Percentiles rank a stretch among this genome's conserved stretches.
These are phyloP conservation scores for Coemansia sp. DNA, from an alignment of 192 early-diverging fungal species.

Conservation along the genomic window DNA sequence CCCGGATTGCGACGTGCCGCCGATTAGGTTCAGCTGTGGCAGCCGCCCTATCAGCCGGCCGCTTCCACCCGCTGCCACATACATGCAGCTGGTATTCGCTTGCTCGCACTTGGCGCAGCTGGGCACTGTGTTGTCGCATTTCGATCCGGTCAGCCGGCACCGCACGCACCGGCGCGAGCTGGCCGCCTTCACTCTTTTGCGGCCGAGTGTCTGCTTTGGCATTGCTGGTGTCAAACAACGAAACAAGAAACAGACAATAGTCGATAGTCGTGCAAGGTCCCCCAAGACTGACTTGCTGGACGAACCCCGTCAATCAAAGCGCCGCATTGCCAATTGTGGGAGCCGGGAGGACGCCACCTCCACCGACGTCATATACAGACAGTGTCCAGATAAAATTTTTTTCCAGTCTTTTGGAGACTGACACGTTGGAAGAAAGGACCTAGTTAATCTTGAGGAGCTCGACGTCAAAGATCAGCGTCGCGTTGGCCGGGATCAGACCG, in stretches of 20 bases:
- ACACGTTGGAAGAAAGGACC: neutral
- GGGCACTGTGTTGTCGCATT: conserved; percentile 4
- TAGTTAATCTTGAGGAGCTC: conserved; percentile 55
- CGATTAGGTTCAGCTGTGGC: neutral
- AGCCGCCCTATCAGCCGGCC: conserved; percentile 19
- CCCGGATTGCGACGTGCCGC: neutral
- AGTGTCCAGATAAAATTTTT: too few relatives aligned
- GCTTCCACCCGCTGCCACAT: neutral
- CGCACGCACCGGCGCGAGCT: conserved; percentile 16
- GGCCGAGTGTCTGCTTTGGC: neutral
- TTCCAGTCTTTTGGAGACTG: too few relatives aligned
- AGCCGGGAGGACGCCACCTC: too few relatives aligned
- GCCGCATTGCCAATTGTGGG: too few relatives aligned
- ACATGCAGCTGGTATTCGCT: conserved; percentile 14
- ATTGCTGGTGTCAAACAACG: too few relatives aligned
- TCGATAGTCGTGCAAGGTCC: too few relatives aligned
- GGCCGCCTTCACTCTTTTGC: neutral
- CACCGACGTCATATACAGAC: neutral
- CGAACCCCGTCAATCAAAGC: too few relatives aligned
- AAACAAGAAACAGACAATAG: too few relatives aligned
- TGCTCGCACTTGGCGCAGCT: conserved; percentile 12
- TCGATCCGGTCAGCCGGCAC: conserved; percentile 19
- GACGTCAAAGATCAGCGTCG: conserved; percentile 82
- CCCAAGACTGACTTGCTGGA: too few relatives aligned
- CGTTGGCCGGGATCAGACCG: conserved; percentile 74